These are phyloP conservation scores for Hypoxylon sp. DNA, from an alignment of 2,329 filamentous ascomycete species.

Conservation along the genomic window DNA sequence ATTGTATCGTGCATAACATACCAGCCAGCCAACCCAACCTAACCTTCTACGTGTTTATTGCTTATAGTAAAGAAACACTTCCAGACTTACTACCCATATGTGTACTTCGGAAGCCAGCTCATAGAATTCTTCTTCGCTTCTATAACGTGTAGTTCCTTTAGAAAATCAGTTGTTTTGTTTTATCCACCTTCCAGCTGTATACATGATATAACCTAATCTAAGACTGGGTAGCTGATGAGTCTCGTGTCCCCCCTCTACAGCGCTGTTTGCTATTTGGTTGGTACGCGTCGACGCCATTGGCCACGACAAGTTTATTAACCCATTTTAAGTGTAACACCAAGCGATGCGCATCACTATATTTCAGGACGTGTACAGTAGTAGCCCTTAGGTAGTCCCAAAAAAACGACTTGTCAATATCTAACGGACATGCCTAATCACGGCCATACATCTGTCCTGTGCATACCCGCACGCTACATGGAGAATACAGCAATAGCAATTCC, in stretches of 20 bases:
- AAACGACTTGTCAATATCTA: slow-evolving; percentile 27
- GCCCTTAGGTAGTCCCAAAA: slow-evolving; percentile 9
- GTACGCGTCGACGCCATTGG: slow-evolving; percentile 28
- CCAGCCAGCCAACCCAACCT: background rate
- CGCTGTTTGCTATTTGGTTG: slow-evolving; percentile 20
- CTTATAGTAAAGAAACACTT: background rate
- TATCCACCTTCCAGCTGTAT: slow-evolving; percentile 4
- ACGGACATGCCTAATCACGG: slow-evolving; percentile 38
- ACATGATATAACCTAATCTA: background rate
- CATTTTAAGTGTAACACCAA: slow-evolving; percentile 31
- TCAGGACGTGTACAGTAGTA: slow-evolving; percentile 16
- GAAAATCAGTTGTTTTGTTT: background rate
- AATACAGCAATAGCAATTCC: slow-evolving; percentile 10
- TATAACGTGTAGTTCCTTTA: background rate
- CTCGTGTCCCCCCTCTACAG: slow-evolving; percentile 5
- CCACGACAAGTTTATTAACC: slow-evolving; percentile 10
- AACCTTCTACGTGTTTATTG: background rate
- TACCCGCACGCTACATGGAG: slow-evolving; percentile 34
- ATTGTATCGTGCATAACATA: background rate
- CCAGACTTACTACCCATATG: too few species aligned
- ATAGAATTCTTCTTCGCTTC: background rate
- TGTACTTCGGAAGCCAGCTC: background rate
- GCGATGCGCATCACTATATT: slow-evolving; percentile 16
- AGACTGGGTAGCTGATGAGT: slow-evolving; percentile 27
- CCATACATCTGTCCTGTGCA: slow-evolving; percentile 34